phyloP scores from a whole-genome alignment of 2,329 filamentous ascomycete species.

The Monosporascus sp. region DNA sequence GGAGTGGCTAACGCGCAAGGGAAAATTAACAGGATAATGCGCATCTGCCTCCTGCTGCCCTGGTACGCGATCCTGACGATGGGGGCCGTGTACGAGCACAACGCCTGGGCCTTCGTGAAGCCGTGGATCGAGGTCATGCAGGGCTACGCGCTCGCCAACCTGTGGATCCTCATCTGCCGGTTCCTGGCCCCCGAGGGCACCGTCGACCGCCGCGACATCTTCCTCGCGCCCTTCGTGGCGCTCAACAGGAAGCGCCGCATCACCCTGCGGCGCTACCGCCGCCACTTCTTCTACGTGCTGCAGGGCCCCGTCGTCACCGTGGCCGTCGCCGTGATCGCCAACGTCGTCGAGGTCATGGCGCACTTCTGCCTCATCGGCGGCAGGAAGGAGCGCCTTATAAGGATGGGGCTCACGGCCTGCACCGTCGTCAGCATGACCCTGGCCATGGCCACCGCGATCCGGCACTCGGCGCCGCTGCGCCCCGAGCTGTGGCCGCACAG shows the following conservation, averaged over 20 bases:
- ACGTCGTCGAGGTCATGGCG: constrained; percentile 22
- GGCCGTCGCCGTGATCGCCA: constrained; percentile 37
- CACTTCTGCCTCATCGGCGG: constrained; percentile 27
- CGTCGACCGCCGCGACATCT: constrained; percentile 26
- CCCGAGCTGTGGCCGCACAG: constrained; percentile 15
- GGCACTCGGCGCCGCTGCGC: constrained; percentile 10
- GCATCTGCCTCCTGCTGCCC: constrained; percentile 36
- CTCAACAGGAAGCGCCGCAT: constrained; percentile 6
- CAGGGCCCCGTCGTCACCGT: constrained; percentile 34
- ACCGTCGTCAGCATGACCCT: constrained; percentile 17
- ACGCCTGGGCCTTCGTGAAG: too few relatives aligned
- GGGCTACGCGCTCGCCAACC: constrained; percentile 34
- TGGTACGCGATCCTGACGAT: constrained; percentile 27
- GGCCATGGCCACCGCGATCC: constrained; percentile 20
- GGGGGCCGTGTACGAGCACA: too few relatives aligned
- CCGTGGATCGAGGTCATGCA: constrained; percentile 33
- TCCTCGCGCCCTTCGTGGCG: constrained; percentile 30
- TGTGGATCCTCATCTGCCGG: constrained; percentile 39
- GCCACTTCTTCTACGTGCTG: constrained; percentile 31
- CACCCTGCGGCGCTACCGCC: constrained; percentile 15
- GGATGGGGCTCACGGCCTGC: constrained; percentile 27
- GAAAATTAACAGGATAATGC: constrained; percentile 29
- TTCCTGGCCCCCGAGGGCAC: constrained; percentile 28
- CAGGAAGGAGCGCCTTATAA: constrained; percentile 21
- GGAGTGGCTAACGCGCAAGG: too few relatives aligned